These are phyloP conservation scores for Sequoia sempervirens DNA, from an alignment of 75 land plant species.

Conservation along the genomic window DNA sequence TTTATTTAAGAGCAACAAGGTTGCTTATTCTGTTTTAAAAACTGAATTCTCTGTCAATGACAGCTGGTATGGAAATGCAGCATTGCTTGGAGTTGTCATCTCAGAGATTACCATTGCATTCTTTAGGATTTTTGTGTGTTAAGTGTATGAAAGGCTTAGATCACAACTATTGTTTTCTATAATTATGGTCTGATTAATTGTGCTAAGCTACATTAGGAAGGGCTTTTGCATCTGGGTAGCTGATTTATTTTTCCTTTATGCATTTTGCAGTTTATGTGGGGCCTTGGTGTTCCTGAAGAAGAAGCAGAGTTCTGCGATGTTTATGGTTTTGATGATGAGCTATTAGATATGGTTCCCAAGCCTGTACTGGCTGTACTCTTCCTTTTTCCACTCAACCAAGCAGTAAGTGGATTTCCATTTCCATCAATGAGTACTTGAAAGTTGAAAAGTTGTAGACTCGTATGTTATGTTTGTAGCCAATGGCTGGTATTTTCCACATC, in stretches of 20 bases:
- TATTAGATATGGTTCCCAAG: constrained; percentile 89
- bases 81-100: neutral
- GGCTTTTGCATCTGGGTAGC: neutral
- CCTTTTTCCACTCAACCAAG: constrained; percentile 65
- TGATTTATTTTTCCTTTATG: neutral
- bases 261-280: constrained; percentile 70
- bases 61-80: neutral
- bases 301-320: constrained; percentile 88
- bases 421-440: neutral
- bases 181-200: neutral
- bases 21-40: neutral
- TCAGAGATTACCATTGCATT: neutral
- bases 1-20: neutral
- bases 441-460: neutral
- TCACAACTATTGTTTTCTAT: neutral
- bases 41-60: neutral
- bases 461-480: neutral
- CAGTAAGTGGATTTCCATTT: constrained; percentile 34
- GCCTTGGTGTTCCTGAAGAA: constrained; percentile 72
- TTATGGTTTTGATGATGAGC: constrained; percentile 93
- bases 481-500: neutral
- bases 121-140: neutral
- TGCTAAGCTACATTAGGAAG: neutral
- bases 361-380: constrained; percentile 95
- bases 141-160: neutral